phyloP scores from a whole-genome alignment of 2,329 filamentous ascomycete genomes.

The Arthrobotrys pseudoclavata region DNA sequence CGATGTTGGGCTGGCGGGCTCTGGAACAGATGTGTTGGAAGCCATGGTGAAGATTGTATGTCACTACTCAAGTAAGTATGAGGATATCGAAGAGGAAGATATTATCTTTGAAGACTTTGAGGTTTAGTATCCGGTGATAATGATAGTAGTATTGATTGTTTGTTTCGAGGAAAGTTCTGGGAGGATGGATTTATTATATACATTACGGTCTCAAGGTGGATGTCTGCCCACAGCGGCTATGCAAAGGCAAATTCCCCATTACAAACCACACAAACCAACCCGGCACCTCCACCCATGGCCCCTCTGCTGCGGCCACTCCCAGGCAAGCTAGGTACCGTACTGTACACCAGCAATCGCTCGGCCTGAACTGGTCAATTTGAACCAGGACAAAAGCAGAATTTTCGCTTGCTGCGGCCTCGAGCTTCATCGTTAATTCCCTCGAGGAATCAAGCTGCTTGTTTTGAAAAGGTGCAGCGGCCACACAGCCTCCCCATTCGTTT shows the following conservation, averaged over 20 bases:
- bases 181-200: constrained; percentile 15
- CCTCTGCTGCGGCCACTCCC: constrained; percentile 34
- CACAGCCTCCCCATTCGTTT: constrained; percentile 44
- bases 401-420: constrained; percentile 33
- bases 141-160: constrained; percentile 2
- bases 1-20: constrained; percentile 51
- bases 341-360: constrained; percentile 19
- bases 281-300: constrained; percentile 15
- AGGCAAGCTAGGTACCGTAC: not conserved
- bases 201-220: not conserved
- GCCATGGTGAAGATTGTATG: constrained; percentile 35
- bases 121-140: not conserved
- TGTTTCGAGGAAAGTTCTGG: constrained; percentile 3
- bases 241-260: constrained; percentile 34
- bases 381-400: constrained; percentile 29
- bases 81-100: not conserved
- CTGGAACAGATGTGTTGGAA: constrained; percentile 42
- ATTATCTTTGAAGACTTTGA: not conserved
- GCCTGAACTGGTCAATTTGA: constrained; percentile 18
- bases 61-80: not conserved
- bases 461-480: constrained; percentile 21
- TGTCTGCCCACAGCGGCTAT: constrained; percentile 34
- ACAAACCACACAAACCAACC: constrained; percentile 10
- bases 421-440: constrained; percentile 21
- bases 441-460: constrained; percentile 31